Conservation (phyloP, 2,329 filamentous ascomycete genomes). For the Alternaria viburni region DNA sequence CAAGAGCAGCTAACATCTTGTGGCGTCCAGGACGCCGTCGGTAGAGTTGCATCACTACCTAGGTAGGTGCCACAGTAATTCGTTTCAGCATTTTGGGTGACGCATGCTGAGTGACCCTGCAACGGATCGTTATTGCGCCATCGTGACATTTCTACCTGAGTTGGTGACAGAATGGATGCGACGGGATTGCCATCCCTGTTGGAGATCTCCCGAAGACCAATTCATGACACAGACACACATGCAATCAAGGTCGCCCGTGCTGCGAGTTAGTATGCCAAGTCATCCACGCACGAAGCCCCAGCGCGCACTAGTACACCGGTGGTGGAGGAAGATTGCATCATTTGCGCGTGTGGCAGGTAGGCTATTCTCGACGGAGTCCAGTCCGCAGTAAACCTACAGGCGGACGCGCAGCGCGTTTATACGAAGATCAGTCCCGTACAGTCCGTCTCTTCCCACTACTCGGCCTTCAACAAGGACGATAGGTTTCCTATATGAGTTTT, state of each 20-base stretch:
- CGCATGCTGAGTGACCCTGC: background rate
- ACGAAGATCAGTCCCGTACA: background rate
- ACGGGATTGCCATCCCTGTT: background rate
- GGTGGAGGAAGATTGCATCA: background rate
- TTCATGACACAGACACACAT: background rate
- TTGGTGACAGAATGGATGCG: background rate
- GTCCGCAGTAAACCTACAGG: background rate
- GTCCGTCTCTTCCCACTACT: background rate
- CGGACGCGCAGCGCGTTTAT: background rate
- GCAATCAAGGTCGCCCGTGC: background rate
- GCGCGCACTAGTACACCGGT: background rate
- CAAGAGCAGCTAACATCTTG: background rate
- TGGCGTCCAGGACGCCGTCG: background rate
- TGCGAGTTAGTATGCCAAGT: background rate
- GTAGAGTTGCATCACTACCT: background rate
- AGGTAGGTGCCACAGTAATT: background rate
- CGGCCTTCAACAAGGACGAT: background rate
- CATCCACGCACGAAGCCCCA: background rate
- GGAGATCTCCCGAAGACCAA: background rate
- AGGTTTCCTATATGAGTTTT: background rate
- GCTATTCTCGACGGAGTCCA: background rate
- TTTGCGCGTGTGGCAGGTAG: background rate
- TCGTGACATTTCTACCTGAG: background rate
- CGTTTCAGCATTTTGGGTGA: background rate
- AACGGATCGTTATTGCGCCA: background rate